phyloP scores from a whole-genome alignment of 2,329 filamentous ascomycete species.

The Colletotrichum tofieldiae region DNA sequence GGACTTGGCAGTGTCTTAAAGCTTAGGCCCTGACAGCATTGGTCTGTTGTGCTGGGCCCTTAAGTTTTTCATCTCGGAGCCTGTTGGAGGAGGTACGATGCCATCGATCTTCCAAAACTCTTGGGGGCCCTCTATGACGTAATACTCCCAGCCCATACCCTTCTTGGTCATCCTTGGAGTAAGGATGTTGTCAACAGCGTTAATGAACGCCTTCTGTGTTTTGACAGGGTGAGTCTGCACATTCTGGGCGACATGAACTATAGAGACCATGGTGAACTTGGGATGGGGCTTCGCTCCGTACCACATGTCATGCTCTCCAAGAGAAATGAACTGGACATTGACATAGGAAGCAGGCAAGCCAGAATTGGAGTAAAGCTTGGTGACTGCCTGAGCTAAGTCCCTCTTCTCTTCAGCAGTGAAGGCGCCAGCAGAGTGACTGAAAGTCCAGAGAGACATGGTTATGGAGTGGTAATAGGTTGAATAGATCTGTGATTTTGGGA shows the following conservation, averaged over 20 bases:
- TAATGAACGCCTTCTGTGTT: not conserved
- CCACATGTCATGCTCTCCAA: not conserved
- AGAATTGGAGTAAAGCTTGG: not conserved
- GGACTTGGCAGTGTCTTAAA: not conserved
- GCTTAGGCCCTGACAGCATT: not conserved
- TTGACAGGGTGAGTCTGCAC: not conserved
- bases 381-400: not conserved
- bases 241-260: not conserved
- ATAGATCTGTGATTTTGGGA: too few species aligned
- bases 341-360: constrained; percentile 15
- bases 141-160: constrained; percentile 16
- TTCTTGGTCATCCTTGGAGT: not conserved
- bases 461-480: not conserved
- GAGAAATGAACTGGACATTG: constrained; percentile 1
- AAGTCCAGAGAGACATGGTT: constrained; percentile 10
- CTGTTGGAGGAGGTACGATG: constrained; percentile 6
- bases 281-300: constrained; percentile 8
- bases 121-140: not conserved
- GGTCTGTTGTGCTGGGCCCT: constrained; percentile 4
- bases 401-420: constrained; percentile 10
- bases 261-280: constrained; percentile 16
- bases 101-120: constrained; percentile 17
- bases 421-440: constrained; percentile 2
- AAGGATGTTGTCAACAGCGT: constrained; percentile 1
- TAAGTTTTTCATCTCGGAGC: constrained; percentile 6